Conservation (phyloP, 306 rosid genomes). For the Malus fusca region DNA sequence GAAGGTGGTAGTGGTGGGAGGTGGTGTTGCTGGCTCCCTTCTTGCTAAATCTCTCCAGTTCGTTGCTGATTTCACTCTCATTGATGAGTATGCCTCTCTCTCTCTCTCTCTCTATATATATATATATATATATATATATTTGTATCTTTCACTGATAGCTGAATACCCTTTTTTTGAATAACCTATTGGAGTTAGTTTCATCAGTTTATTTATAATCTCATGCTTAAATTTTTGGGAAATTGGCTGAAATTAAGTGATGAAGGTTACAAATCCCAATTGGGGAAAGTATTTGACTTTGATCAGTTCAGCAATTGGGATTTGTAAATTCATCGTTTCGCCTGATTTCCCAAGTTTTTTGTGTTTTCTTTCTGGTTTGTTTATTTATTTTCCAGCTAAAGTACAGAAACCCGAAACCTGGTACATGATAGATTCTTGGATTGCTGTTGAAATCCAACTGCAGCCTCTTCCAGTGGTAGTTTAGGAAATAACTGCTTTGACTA, state of each 20-base stretch:
- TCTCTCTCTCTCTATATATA: not conserved
- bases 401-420: not conserved
- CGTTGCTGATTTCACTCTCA: conserved; percentile 47
- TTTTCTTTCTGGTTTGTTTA: not conserved
- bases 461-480: not conserved
- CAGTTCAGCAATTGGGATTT: too few relatives aligned
- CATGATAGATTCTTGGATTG: not conserved
- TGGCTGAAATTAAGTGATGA: too few relatives aligned
- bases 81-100: conserved; percentile 44
- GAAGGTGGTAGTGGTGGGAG: conserved; percentile 63
- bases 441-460: not conserved
- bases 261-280: too few relatives aligned
- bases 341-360: too few relatives aligned
- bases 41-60: conserved; percentile 60
- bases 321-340: too few relatives aligned
- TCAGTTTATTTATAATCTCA: not conserved
- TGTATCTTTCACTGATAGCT: not conserved
- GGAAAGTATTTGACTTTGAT: too few relatives aligned
- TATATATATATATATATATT: not conserved
- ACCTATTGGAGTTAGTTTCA: not conserved
- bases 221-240: not conserved
- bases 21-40: conserved; percentile 68
- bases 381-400: too few relatives aligned
- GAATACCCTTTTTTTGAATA: not conserved
- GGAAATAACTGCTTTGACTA: not conserved